A percentile compares a stretch with the other conserved stretches of the same genome.
phyloP scores from a whole-genome alignment of 106 monocot species.

The Posidonia australis region DNA sequence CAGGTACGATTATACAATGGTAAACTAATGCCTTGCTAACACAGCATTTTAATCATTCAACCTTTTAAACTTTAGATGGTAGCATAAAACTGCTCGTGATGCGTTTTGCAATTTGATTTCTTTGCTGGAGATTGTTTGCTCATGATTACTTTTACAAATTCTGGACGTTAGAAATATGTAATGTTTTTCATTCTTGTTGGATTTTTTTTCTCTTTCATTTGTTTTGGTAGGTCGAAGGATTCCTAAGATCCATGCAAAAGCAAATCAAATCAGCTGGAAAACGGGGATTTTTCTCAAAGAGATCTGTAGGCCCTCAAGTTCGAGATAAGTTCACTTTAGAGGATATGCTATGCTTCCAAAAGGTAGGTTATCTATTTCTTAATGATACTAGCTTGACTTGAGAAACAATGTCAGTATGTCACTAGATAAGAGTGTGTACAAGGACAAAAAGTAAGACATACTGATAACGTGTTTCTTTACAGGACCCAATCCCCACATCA shows the following conservation, averaged over 20 bases:
- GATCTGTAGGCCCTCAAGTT: slow-evolving; percentile 62
- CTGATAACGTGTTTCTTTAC: slow-evolving; percentile 1
- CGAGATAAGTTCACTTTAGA: slow-evolving; percentile 91
- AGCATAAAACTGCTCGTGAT: no score
- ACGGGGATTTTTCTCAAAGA: slow-evolving; percentile 90
- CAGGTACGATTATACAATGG: slow-evolving; percentile 41
- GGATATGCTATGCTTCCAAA: slow-evolving; percentile 95
- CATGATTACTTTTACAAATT: background rate
- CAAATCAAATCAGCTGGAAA: slow-evolving; percentile 88
- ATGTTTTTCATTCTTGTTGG: background rate
- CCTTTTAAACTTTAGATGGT: no score
- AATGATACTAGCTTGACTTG: background rate
- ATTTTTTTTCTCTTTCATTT: background rate
- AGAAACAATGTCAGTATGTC: no score
- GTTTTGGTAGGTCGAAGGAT: slow-evolving; percentile 73
- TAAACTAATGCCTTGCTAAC: no score
- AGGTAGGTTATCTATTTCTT: slow-evolving; percentile 30
- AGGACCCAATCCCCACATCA: slow-evolving; percentile 97
- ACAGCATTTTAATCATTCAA: no score
- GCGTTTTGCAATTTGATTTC: no score
- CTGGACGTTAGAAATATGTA: background rate
- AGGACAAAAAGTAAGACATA: background rate
- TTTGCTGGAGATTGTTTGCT: no score
- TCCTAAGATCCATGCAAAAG: slow-evolving; percentile 93
- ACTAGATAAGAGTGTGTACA: background rate